Percentiles rank a stretch among this genome's conserved stretches.
phyloP scores from a whole-genome alignment of 441 rosid species.

The Daphne laureola region DNA sequence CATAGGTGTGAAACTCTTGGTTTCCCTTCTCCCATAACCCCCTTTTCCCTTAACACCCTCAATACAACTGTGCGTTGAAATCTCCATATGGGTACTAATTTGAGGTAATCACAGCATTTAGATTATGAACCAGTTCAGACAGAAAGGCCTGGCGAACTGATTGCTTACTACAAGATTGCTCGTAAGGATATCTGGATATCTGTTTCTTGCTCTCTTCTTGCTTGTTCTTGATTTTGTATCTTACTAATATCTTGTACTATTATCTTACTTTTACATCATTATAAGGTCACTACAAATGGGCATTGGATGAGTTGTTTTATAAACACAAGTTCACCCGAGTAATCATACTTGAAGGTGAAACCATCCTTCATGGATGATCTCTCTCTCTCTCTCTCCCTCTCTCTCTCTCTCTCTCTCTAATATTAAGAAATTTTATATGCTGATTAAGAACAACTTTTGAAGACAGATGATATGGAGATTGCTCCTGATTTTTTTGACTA shows the following conservation, averaged over 20 bases:
- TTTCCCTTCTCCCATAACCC: background rate
- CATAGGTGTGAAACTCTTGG: background rate
- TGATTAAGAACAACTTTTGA: conserved; percentile 21
- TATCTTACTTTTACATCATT: background rate
- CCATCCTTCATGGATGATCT: conserved; percentile 4
- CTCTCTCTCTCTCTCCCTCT: conserved; percentile 6
- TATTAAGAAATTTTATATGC: conserved; percentile 5
- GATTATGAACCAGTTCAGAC: conserved; percentile 59
- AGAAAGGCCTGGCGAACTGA: conserved; percentile 90
- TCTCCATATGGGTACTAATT: conserved; percentile 14
- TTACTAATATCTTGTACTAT: conserved; percentile 18
- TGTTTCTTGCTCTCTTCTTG: conserved; percentile 17
- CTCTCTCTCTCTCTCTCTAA: too few species aligned
- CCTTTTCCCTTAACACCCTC: background rate
- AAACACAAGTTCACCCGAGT: conserved; percentile 66
- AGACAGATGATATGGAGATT: conserved; percentile 96
- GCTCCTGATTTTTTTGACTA: conserved; percentile 90
- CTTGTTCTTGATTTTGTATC: conserved; percentile 9
- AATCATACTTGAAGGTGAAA: conserved; percentile 90
- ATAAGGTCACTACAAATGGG: conserved; percentile 98
- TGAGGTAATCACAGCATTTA: conserved; percentile 57
- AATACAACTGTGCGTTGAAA: background rate
- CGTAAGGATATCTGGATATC: conserved; percentile 33
- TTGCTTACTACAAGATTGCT: conserved; percentile 92
- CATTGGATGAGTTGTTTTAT: conserved; percentile 79